Conservation (phyloP, 768 basidiomycete genomes). For the Pluteus cervinus region DNA sequence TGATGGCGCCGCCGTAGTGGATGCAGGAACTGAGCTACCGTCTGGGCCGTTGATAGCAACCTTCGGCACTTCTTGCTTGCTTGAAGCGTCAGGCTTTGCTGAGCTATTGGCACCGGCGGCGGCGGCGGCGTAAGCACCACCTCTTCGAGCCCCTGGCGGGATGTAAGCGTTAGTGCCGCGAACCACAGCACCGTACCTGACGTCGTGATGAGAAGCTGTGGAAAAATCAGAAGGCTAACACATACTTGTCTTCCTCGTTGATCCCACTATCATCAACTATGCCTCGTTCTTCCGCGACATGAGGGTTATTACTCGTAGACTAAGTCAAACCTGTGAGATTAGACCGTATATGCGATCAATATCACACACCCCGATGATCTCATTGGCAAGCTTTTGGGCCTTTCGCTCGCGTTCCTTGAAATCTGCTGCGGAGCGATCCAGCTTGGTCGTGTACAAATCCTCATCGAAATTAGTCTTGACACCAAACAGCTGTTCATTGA, state of each 20-base stretch:
- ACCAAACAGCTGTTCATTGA: constrained; percentile 90
- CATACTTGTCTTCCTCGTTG: constrained; percentile 97
- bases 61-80: constrained; percentile 54
- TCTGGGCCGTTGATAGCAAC: constrained; percentile 78
- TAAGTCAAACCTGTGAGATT: constrained; percentile 20
- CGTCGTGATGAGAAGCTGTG: constrained; percentile 15
- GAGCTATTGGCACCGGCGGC: constrained; percentile 17
- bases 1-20: constrained; percentile 39
- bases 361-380: constrained; percentile 75
- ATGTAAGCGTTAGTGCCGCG: constrained; percentile 88
- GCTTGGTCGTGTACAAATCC: constrained; percentile 89
- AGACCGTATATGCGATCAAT: neutral
- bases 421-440: constrained; percentile 79
- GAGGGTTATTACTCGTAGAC: constrained; percentile 66
- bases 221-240: constrained; percentile 11
- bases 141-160: constrained; percentile 82
- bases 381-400: constrained; percentile 84
- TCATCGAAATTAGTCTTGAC: constrained; percentile 90
- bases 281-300: constrained; percentile 86
- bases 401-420: constrained; percentile 85
- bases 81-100: constrained; percentile 1
- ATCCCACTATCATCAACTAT: constrained; percentile 61
- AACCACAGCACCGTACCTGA: constrained; percentile 88
- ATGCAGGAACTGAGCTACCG: constrained; percentile 41
- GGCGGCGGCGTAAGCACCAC: constrained; percentile 21